Conservation (phyloP, 2,329 filamentous ascomycete genomes). For the Beauveria varroae region DNA sequence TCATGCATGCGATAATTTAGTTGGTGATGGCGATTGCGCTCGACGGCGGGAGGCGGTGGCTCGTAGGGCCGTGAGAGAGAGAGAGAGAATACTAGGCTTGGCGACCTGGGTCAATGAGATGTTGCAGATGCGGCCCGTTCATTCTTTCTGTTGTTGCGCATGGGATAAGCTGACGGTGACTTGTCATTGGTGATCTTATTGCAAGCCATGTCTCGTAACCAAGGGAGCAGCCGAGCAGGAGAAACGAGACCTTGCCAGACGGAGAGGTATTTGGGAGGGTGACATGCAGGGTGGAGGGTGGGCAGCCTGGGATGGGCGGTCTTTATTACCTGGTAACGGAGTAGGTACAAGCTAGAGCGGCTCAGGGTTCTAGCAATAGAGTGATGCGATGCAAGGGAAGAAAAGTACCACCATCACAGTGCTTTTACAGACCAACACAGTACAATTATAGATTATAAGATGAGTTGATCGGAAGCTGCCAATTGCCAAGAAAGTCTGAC, state of each 20-base stretch:
- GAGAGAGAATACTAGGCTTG: neutral
- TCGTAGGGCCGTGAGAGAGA: neutral
- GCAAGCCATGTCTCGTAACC: neutral
- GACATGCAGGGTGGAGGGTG: neutral
- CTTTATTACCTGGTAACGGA: neutral
- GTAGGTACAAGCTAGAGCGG: neutral
- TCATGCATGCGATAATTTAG: neutral
- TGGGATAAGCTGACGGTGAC: neutral
- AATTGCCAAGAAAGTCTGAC: neutral
- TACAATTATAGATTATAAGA: neutral
- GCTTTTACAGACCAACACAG: neutral
- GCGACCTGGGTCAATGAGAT: neutral
- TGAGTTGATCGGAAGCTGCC: neutral
- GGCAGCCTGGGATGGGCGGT: neutral
- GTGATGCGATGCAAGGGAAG: neutral
- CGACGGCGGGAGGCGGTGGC: neutral
- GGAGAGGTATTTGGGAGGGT: slow-evolving; percentile 1
- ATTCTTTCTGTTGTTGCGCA: neutral
- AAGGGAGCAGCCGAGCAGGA: neutral
- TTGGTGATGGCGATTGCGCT: neutral
- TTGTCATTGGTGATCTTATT: neutral
- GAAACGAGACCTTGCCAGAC: neutral
- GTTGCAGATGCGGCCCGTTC: neutral
- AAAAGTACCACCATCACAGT: neutral
- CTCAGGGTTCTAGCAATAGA: neutral